Base-by-base conservation (phyloP, 805 yeast species). In the Cyberlindnera amylophila region DNA sequence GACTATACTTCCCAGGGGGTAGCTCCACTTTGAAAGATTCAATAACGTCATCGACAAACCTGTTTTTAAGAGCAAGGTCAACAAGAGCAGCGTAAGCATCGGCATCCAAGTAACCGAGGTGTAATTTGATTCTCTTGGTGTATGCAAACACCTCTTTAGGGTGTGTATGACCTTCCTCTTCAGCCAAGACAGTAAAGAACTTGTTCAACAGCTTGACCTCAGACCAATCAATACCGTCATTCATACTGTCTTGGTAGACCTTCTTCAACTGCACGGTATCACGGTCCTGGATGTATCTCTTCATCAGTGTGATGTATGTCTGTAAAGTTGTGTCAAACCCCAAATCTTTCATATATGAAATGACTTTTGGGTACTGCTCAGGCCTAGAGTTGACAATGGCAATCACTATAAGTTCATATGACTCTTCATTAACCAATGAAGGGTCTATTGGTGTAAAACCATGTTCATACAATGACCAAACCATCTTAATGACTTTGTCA, bases 201-300 rank as follows among this genome's bases (percentile, higher is more conserved):
- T 57, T 52, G 38, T 55, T 58, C 17, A 68, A 52, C 6, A 34
- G 4, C 35, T 23, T 11, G 44, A 33, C 31, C 51, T 45, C 23
- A 24, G 61, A 64, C 80, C 81, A 76, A 21, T 67, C 66, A 6
- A 69, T 64, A 28, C 74, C 76, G 21, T 64, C 53, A 5, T 57
- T 48, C 6, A 69, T 50, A 36, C 67, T 58, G 10, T 61, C 52
- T 6, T 65, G 51, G 51, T 71, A 73, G 6, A 65, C 33, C 14
- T 53, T 41, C 14, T 64, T 54, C 35, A 54, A n/a, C 4, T 16
- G 24, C 1, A 7, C 8, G 4, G 38, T 28, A 31, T 46, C 28
- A 4, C n/a, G 8, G 8, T 30, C 28, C 4, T 36, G 29, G 12
- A 51, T 46, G 29, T 47, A 49, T 12, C 39, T 39, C 11, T 36